phyloP scores from a whole-genome alignment of 75 land plant genomes.

The Cunninghamia lanceolata region DNA sequence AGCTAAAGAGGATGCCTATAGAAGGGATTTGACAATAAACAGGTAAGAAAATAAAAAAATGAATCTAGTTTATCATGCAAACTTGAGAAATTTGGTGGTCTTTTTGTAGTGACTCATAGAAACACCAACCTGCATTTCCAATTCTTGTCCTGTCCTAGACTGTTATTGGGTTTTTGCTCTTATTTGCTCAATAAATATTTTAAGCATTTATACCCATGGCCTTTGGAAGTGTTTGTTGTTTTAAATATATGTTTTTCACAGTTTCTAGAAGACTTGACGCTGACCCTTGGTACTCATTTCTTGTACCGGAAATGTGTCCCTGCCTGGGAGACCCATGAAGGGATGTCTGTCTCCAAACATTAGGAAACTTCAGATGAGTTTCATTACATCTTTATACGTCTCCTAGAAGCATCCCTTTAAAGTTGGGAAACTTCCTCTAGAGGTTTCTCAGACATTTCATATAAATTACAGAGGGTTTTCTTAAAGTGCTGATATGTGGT shows the following conservation, averaged over 20 bases:
- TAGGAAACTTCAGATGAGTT: no score
- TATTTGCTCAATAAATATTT: background rate
- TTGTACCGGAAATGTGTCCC: no score
- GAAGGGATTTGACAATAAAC: slow-evolving; percentile 96
- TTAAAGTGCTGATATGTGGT: no score
- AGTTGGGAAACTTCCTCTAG: no score
- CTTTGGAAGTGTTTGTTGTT: background rate
- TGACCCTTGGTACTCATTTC: no score
- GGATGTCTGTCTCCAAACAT: no score
- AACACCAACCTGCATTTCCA: background rate
- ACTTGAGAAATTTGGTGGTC: background rate
- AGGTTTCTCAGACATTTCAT: no score
- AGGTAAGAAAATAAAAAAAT: slow-evolving; percentile 46
- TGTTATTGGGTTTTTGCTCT: background rate
- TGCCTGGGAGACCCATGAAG: no score
- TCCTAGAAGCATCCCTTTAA: no score
- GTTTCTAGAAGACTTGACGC: no score
- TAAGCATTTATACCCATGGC: background rate
- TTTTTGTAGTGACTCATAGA: background rate
- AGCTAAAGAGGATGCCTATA: slow-evolving; percentile 85
- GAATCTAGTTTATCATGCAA: background rate
- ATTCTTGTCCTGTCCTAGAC: background rate
- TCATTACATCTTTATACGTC: no score
- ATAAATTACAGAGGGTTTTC: no score
- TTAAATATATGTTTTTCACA: background rate